phyloP scores from a whole-genome alignment of 1,284 basidiomycete genomes.

The Termitomyces sp. region DNA sequence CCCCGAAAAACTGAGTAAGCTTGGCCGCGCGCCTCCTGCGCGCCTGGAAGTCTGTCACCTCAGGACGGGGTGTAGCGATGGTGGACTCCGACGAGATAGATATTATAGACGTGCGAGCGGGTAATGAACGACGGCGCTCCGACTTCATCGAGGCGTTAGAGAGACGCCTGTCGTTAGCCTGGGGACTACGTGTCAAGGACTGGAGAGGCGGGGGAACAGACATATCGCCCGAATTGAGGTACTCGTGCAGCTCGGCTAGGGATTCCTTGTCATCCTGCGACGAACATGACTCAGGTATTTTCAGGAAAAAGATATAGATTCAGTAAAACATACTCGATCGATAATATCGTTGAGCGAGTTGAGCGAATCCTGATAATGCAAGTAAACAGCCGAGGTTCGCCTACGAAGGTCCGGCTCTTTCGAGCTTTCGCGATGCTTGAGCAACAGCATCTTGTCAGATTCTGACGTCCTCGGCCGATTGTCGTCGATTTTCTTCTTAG shows the following conservation, averaged over 20 bases:
- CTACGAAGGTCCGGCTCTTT: slow-evolving; percentile 5
- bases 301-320: slow-evolving; percentile 1
- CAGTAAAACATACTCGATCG: slow-evolving; percentile 46
- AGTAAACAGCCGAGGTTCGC: slow-evolving; percentile 49
- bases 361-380: slow-evolving; percentile 72
- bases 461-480: slow-evolving; percentile 50
- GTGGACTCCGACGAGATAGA: slow-evolving; percentile 52
- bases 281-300: slow-evolving; percentile 13
- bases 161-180: slow-evolving; percentile 23
- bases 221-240: slow-evolving; percentile 42
- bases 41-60: slow-evolving; percentile 55
- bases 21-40: slow-evolving; percentile 72
- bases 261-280: slow-evolving; percentile 66
- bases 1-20: slow-evolving; percentile 78
- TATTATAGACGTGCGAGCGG: slow-evolving; percentile 54
- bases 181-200: slow-evolving; percentile 13
- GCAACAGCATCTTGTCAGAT: slow-evolving; percentile 46
- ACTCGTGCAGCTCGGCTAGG: slow-evolving; percentile 67
- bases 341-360: slow-evolving; percentile 73
- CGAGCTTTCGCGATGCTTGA: slow-evolving; percentile 19
- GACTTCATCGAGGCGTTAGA: slow-evolving; percentile 39
- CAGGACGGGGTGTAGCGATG: slow-evolving; percentile 33
- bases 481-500: slow-evolving; percentile 37
- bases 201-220: slow-evolving; percentile 17
- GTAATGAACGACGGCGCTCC: slow-evolving; percentile 67